Evolutionary conservation across 2,329 filamentous ascomycete genomes (phyloP).

Genomic region (Neopestalotiopsis sp.): DNA sequence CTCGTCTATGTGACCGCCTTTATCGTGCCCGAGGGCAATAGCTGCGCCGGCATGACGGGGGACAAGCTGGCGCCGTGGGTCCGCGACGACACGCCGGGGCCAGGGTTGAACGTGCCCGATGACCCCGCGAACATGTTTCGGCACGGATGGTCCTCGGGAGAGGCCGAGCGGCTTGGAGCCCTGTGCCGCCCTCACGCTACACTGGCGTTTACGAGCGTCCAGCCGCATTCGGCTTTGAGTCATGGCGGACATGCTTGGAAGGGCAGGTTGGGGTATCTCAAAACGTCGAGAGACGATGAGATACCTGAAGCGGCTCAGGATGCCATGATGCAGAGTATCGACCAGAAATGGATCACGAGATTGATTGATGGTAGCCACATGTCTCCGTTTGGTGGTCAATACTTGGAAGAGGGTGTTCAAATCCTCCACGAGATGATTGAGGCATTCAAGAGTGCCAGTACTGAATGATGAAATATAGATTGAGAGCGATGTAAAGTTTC

Average conservation of each 20-base stretch:
- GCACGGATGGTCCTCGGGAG: background rate
- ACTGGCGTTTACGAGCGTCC: background rate
- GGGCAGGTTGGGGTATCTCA: background rate
- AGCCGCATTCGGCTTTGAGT: background rate
- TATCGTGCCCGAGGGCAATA: background rate
- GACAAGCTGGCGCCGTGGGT: background rate
- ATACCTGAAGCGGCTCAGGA: background rate
- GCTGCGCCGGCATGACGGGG: slow-evolving; percentile 5
- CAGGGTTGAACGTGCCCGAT: background rate
- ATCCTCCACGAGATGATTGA: background rate
- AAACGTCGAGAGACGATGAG: background rate
- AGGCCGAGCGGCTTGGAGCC: background rate
- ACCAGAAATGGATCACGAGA: background rate
- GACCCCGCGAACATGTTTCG: slow-evolving; percentile 1
- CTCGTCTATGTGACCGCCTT: slow-evolving; percentile 2
- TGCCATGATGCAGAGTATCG: background rate
- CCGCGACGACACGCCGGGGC: background rate
- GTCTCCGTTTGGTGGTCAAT: slow-evolving; percentile 6
- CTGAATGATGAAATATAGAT: background rate
- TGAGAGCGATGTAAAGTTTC: background rate
- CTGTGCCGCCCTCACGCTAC: slow-evolving; percentile 2
- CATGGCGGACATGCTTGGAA: background rate
- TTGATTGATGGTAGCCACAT: background rate
- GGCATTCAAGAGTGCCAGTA: background rate
- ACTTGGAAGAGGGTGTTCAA: background rate